Conservation (phyloP, 257 asterid species). For the Mentha longifolia region DNA sequence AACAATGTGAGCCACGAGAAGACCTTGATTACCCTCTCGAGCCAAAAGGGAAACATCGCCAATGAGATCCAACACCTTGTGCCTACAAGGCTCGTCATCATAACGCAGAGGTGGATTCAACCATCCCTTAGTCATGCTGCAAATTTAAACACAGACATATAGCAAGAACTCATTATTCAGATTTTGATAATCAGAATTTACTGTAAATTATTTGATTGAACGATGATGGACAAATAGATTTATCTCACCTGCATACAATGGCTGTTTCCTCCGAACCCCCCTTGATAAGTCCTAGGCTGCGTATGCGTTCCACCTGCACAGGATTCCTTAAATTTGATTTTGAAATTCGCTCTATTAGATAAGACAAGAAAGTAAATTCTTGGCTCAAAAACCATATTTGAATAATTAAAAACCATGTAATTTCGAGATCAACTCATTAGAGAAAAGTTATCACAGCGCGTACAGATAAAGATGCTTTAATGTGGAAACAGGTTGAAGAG, state of each 20-base stretch:
- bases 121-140: constrained; percentile 79
- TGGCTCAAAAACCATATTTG: constrained; percentile 4
- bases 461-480: too few relatives aligned
- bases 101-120: constrained; percentile 86
- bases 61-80: constrained; percentile 91
- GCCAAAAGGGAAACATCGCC: constrained; percentile 96
- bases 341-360: background rate
- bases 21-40: constrained; percentile 82
- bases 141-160: constrained; percentile 16
- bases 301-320: constrained; percentile 77
- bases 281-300: constrained; percentile 67
- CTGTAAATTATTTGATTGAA: background rate
- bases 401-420: background rate
- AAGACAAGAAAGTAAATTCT: constrained; percentile 1
- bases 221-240: background rate
- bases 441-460: background rate
- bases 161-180: constrained; percentile 6
- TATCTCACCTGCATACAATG: constrained; percentile 75
- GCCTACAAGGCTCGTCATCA: constrained; percentile 89
- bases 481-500: too few relatives aligned
- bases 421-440: constrained; percentile 7
- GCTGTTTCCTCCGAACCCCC: constrained; percentile 89
- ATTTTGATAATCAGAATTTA: background rate
- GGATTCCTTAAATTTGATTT: constrained; percentile 12
- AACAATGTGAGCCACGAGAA: constrained; percentile 75